Conservation (phyloP, 495 filamentous ascomycete genomes). For the Xylaria palmicola region DNA sequence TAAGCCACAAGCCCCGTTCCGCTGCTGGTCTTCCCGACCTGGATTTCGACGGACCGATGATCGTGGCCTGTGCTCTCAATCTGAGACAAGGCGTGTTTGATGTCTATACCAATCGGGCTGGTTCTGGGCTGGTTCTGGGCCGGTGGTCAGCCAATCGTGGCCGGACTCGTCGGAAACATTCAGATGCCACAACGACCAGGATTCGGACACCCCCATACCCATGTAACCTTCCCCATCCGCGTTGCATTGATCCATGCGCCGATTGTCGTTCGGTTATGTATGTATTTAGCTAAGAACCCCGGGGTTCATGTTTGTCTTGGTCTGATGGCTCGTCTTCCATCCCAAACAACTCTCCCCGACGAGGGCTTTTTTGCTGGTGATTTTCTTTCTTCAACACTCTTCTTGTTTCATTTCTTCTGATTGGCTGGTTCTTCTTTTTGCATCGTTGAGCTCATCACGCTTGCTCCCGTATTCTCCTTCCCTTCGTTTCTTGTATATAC, state of each 20-base stretch:
- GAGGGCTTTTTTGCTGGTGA: too few species aligned
- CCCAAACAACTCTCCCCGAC: too few species aligned
- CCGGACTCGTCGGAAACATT: neutral
- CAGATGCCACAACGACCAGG: neutral
- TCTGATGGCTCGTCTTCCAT: too few species aligned
- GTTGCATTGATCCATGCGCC: neutral
- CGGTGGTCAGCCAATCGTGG: neutral
- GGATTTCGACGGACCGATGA: constrained; percentile 7
- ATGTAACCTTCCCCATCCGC: constrained; percentile 12
- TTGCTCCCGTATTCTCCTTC: neutral
- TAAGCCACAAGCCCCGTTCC: neutral
- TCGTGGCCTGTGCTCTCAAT: constrained; percentile 4
- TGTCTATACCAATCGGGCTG: constrained; percentile 10
- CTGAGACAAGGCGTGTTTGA: constrained; percentile 16
- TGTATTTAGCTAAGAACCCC: neutral
- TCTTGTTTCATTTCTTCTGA: neutral
- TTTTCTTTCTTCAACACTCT: neutral
- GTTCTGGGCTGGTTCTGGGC: constrained; percentile 7
- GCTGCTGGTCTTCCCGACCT: too few species aligned
- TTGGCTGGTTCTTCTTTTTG: neutral
- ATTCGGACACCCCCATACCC: neutral
- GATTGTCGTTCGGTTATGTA: neutral
- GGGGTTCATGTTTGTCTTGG: too few species aligned
- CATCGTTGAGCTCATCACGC: neutral
- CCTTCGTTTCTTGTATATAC: constrained; percentile 22